A percentile compares a stretch with the other conserved stretches of the same genome.
phyloP scores from a whole-genome alignment of 805 yeast species.

The Wickerhamomyces chaumierensis region DNA sequence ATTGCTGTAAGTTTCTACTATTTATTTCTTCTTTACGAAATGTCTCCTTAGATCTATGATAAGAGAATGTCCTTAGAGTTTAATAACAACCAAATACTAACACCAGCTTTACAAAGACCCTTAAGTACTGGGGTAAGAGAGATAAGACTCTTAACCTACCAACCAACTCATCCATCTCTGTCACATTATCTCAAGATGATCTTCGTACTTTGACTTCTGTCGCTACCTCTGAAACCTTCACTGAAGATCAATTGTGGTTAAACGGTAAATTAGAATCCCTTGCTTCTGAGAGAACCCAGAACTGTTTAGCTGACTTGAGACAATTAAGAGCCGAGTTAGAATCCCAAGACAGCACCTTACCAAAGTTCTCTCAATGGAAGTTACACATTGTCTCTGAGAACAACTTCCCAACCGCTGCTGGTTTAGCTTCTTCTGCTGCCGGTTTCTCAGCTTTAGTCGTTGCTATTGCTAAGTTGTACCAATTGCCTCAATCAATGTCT shows the following conservation, averaged over 20 bases:
- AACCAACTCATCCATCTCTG: conserved; percentile 92
- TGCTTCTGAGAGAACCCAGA: conserved; percentile 47
- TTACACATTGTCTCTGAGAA: conserved; percentile 84
- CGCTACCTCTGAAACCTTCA: conserved; percentile 46
- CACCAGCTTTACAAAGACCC: conserved; percentile 35
- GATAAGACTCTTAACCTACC: conserved; percentile 84
- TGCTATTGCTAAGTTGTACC: conserved; percentile 76
- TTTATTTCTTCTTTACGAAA: too few species aligned
- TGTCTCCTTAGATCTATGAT: too few species aligned
- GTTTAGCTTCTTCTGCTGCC: conserved; percentile 95
- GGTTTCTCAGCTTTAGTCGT: conserved; percentile 94
- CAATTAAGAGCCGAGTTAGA: conserved; percentile 54
- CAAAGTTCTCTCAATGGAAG: conserved; percentile 50
- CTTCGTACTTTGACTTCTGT: conserved; percentile 88
- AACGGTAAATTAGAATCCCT: conserved; percentile 78
- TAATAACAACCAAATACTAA: neutral
- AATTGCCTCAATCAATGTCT: conserved; percentile 75
- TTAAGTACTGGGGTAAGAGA: conserved; percentile 98
- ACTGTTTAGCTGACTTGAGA: conserved; percentile 71
- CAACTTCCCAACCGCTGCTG: conserved; percentile 99
- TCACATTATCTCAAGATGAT: conserved; percentile 85
- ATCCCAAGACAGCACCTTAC: conserved; percentile 35
- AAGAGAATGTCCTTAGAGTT: too few species aligned
- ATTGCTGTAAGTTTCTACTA: conserved; percentile 88
- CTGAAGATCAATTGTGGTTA: conserved; percentile 65